A percentile compares a stretch with the other conserved stretches of the same genome.
These are phyloP conservation scores for Barnettozyma wickerhamii DNA, from an alignment of 805 yeast species.

Conservation along the genomic window DNA sequence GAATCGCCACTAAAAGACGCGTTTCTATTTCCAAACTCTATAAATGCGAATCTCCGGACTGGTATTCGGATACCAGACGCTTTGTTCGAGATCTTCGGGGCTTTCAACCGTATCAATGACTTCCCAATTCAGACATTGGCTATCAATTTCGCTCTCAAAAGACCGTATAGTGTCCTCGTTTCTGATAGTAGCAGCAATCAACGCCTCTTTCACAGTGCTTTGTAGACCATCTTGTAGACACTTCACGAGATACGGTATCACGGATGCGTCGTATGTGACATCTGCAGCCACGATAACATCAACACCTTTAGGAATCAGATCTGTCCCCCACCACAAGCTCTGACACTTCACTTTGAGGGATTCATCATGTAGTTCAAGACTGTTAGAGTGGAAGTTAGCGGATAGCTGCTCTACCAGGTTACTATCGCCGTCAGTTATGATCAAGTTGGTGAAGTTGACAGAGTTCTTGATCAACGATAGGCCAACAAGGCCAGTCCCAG, in stretches of 20 bases:
- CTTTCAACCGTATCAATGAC: constrained; percentile 12
- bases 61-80: constrained; percentile 19
- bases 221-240: constrained; percentile 33
- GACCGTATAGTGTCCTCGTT: constrained; percentile 45
- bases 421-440: constrained; percentile 67
- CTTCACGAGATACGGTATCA: constrained; percentile 50
- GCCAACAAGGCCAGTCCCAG: constrained; percentile 86
- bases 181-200: constrained; percentile 74
- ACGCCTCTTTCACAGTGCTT: constrained; percentile 25
- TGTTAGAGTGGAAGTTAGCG: constrained; percentile 44
- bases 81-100: constrained; percentile 19
- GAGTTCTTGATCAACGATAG: constrained; percentile 26
- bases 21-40: constrained; percentile 3
- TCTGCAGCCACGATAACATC: constrained; percentile 77
- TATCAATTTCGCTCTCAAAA: constrained; percentile 36
- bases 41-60: constrained; percentile 19
- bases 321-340: constrained; percentile 58
- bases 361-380: constrained; percentile 14
- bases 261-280: constrained; percentile 72
- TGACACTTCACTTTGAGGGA: constrained; percentile 26
- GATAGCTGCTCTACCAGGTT: constrained; percentile 44
- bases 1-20: background rate
- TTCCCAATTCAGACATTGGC: constrained; percentile 17
- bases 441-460: constrained; percentile 26
- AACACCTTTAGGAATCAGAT: constrained; percentile 34